Conservation (phyloP, 2,329 filamentous ascomycete genomes). For the Trichoderma sp. region DNA sequence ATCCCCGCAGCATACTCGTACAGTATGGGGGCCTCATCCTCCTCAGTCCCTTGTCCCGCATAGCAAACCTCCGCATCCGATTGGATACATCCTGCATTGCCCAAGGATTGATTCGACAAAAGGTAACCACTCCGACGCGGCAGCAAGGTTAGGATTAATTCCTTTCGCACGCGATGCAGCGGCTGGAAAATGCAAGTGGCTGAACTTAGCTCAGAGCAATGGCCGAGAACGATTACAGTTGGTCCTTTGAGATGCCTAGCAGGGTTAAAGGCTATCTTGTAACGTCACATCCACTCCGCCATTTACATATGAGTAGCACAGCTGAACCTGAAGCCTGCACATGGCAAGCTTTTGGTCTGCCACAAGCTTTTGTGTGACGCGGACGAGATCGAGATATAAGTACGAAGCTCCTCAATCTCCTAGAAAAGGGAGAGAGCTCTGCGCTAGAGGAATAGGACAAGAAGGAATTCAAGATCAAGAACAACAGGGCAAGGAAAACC, state of each 20-base stretch:
- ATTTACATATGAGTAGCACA: neutral
- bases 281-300: constrained; percentile 22
- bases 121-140: neutral
- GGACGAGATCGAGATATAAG: neutral
- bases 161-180: neutral
- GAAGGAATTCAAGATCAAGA: neutral
- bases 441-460: neutral
- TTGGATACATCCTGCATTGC: neutral
- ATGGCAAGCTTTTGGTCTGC: neutral
- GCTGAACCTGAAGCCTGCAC: neutral
- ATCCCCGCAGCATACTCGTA: neutral
- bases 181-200: constrained; percentile 3
- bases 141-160: neutral
- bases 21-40: neutral
- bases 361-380: neutral
- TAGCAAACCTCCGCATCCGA: neutral
- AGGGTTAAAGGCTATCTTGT: constrained; percentile 18
- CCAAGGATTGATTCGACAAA: neutral
- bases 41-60: neutral
- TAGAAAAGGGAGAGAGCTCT: neutral
- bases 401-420: neutral
- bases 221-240: constrained; percentile 13
- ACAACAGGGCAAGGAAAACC: neutral
- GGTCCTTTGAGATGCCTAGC: constrained; percentile 15
- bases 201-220: neutral